These are phyloP conservation scores for Stramenopiles sp. DNA, from an alignment of 352 stramenopile species.

Conservation along the genomic window DNA sequence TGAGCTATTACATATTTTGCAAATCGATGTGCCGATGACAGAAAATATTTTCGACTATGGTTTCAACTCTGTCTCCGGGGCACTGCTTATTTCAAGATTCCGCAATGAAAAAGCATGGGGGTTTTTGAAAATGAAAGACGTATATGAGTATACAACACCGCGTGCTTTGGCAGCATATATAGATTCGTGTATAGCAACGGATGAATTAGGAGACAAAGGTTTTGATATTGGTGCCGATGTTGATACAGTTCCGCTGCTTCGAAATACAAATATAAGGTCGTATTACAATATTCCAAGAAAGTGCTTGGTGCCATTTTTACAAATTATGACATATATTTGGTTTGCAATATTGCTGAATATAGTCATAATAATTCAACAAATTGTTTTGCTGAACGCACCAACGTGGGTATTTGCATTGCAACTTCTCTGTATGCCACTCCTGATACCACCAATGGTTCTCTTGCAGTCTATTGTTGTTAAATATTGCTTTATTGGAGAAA, in stretches of 20 bases:
- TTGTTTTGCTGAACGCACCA: neutral
- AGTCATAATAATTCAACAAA: neutral
- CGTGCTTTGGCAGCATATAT: slow-evolving; percentile 5
- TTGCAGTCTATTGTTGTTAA: neutral
- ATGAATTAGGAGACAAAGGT: neutral
- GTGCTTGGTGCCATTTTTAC: neutral
- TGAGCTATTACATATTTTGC: neutral
- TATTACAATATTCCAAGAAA: neutral
- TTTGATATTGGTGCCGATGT: slow-evolving; percentile 10
- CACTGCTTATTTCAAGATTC: slow-evolving; percentile 3
- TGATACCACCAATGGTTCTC: neutral
- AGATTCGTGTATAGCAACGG: neutral
- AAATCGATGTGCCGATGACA: neutral
- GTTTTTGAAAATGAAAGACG: slow-evolving; percentile 12
- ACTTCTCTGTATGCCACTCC: neutral
- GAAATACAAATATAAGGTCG: neutral
- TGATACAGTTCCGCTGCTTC: neutral
- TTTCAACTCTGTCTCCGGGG: slow-evolving; percentile 1
- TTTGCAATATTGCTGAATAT: slow-evolving; percentile 3
- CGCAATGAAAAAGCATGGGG: slow-evolving; percentile 2
- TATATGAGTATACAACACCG: slow-evolving; percentile 9
- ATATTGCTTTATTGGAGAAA: neutral
- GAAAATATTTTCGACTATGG: slow-evolving; percentile 14
- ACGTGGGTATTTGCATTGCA: neutral
- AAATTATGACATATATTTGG: neutral